Conservation (phyloP, 225 moss, liverwort and hornwort genomes). For the Polytrichum commune region DNA sequence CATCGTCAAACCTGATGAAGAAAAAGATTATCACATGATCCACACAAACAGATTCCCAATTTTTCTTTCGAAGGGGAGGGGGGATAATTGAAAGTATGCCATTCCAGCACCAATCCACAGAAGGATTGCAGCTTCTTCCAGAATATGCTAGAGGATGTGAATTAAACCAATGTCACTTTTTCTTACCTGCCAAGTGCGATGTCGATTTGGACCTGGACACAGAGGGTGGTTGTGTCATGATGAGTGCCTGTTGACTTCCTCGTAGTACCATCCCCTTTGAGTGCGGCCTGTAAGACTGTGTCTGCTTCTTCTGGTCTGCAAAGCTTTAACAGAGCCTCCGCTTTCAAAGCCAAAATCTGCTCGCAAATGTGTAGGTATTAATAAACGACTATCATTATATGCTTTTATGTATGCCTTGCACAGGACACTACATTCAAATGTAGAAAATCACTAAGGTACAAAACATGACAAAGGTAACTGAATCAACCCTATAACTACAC, state of each 20-base stretch:
- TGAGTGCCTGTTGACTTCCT: slow-evolving; percentile 50
- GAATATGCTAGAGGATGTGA: no score
- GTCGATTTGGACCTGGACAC: slow-evolving; percentile 74
- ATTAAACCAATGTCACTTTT: no score
- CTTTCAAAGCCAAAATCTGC: slow-evolving; percentile 82
- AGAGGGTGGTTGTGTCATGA: slow-evolving; percentile 42
- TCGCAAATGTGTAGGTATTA: not conserved
- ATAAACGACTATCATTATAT: no score
- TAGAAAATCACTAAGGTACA: not conserved
- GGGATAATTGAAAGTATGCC: no score
- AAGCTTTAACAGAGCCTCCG: slow-evolving; percentile 83
- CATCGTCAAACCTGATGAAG: slow-evolving; percentile 68
- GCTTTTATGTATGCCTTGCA: not conserved
- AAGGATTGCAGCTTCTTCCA: no score
- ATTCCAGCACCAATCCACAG: no score
- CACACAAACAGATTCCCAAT: not conserved
- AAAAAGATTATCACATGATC: not conserved
- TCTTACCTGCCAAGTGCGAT: slow-evolving; percentile 64
- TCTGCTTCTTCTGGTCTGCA: slow-evolving; percentile 81
- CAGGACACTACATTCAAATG: not conserved
- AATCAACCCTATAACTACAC: not conserved
- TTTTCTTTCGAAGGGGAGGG: no score
- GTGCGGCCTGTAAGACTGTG: slow-evolving; percentile 37
- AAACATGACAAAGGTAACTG: not conserved
- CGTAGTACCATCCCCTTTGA: slow-evolving; percentile 55